These are phyloP conservation scores for Globisporangium emineosum DNA, from an alignment of 352 stramenopile species.

Conservation along the genomic window DNA sequence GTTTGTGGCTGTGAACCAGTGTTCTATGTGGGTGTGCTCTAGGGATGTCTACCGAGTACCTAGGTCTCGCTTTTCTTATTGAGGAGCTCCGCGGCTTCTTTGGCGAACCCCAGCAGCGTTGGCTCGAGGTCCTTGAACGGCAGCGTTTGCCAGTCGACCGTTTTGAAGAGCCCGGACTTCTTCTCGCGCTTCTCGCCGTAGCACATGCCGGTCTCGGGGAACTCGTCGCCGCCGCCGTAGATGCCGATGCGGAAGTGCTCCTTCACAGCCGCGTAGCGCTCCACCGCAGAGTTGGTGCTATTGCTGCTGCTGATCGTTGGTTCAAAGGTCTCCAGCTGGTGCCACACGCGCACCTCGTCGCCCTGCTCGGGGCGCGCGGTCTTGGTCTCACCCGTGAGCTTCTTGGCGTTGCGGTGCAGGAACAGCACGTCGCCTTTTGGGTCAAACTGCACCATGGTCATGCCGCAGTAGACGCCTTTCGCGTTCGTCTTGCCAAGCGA, in stretches of 20 bases:
- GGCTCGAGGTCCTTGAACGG: slow-evolving; percentile 27
- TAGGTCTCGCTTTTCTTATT: neutral
- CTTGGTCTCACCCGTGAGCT: slow-evolving; percentile 26
- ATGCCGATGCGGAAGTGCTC: slow-evolving; percentile 37
- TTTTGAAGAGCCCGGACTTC: slow-evolving; percentile 25
- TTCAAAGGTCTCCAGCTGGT: slow-evolving; percentile 35
- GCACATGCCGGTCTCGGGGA: slow-evolving; percentile 36
- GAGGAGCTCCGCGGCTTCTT: slow-evolving; percentile 28
- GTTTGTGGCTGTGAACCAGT: neutral
- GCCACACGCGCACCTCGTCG: slow-evolving; percentile 25
- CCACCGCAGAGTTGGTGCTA: slow-evolving; percentile 15
- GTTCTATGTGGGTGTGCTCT: neutral
- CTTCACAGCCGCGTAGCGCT: slow-evolving; percentile 29
- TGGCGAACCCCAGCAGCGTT: slow-evolving; percentile 30
- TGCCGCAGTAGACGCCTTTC: slow-evolving; percentile 43
- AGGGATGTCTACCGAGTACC: neutral
- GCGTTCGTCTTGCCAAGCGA: slow-evolving; percentile 27
- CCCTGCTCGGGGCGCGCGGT: neutral
- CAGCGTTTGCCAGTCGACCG: slow-evolving; percentile 32
- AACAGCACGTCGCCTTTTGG: slow-evolving; percentile 34
- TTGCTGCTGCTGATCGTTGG: neutral
- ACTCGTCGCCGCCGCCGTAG: slow-evolving; percentile 36
- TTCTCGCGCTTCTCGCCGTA: slow-evolving; percentile 33
- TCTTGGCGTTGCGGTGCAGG: slow-evolving; percentile 48
- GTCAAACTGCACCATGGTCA: slow-evolving; percentile 47